Conservation (phyloP, 768 basidiomycete species). For the Gymnopilus junonius region DNA sequence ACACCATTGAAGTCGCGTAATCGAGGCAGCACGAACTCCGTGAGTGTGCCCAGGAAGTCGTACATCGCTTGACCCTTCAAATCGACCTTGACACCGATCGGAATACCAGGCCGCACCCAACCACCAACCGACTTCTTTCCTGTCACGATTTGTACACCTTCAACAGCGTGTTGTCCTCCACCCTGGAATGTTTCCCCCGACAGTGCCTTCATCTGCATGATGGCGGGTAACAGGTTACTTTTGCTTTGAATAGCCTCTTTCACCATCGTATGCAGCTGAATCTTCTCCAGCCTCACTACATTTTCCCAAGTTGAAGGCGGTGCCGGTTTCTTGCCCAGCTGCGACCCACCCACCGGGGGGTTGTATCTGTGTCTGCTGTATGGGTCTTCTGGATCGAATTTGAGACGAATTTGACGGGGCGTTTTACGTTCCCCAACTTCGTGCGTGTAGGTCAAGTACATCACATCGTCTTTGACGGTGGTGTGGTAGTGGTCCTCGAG, state of each 20-base stretch:
- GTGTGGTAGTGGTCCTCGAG: slow-evolving; percentile 83
- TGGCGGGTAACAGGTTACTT: slow-evolving; percentile 75
- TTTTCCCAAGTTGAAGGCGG: slow-evolving; percentile 71
- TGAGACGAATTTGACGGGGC: slow-evolving; percentile 63
- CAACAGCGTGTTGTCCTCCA: slow-evolving; percentile 68
- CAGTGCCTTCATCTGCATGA: slow-evolving; percentile 87
- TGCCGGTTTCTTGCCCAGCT: slow-evolving; percentile 67
- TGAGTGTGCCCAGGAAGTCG: slow-evolving; percentile 85
- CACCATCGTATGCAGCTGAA: slow-evolving; percentile 85
- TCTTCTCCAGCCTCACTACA: slow-evolving; percentile 77
- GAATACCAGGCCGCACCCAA: slow-evolving; percentile 84
- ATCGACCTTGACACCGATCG: slow-evolving; percentile 89
- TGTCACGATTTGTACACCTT: slow-evolving; percentile 81
- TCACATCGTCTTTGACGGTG: slow-evolving; percentile 83
- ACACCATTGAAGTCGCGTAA: slow-evolving; percentile 90
- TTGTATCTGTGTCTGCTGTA: slow-evolving; percentile 82
- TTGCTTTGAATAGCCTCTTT: slow-evolving; percentile 80
- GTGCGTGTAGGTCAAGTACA: slow-evolving; percentile 96
- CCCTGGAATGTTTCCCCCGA: slow-evolving; percentile 80
- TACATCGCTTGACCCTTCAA: slow-evolving; percentile 93
- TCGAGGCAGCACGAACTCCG: slow-evolving; percentile 95
- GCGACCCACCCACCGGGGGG: slow-evolving; percentile 73
- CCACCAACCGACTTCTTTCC: slow-evolving; percentile 73
- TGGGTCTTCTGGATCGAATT: slow-evolving; percentile 78
- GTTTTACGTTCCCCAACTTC: slow-evolving; percentile 56